Evolutionary conservation across 2,329 filamentous ascomycete genomes (phyloP).

Genomic region (Penicillium sp.): DNA sequence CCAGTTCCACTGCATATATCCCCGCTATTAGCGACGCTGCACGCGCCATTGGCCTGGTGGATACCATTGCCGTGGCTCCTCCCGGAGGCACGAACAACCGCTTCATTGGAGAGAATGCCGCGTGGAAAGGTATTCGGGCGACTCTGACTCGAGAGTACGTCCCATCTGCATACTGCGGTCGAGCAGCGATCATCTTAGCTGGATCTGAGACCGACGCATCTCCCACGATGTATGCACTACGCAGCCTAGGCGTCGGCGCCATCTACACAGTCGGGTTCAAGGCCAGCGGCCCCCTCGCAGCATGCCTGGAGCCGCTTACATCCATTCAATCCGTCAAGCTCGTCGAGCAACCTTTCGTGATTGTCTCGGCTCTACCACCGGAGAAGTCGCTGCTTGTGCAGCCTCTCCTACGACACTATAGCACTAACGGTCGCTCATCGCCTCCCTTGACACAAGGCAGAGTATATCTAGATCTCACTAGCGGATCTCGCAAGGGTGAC

Average conservation of each 20-base stretch:
- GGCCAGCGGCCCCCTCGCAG: conserved; percentile 54
- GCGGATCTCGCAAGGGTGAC: conserved; percentile 62
- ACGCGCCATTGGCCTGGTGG: conserved; percentile 70
- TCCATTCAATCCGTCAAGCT: conserved; percentile 75
- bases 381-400: conserved; percentile 75
- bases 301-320: conserved; percentile 59
- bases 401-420: conserved; percentile 69
- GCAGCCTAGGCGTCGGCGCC: conserved; percentile 67
- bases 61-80: conserved; percentile 68
- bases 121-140: conserved; percentile 78
- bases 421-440: conserved; percentile 40
- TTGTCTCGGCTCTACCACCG: conserved; percentile 71
- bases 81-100: conserved; percentile 18
- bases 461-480: conserved; percentile 76
- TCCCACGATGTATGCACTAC: conserved; percentile 71
- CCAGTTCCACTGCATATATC: conserved; percentile 55
- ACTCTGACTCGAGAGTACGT: conserved; percentile 77
- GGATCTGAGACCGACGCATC: conserved; percentile 69
- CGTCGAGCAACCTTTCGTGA: conserved; percentile 72
- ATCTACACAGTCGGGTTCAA: conserved; percentile 82
- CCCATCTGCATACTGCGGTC: conserved; percentile 71
- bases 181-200: conserved; percentile 70
- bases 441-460: conserved; percentile 48
- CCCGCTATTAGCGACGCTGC: conserved; percentile 68
- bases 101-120: conserved; percentile 73